Base-by-base conservation (phyloP, 495 filamentous ascomycete genomes). In the Aspergillus funiculosus region DNA sequence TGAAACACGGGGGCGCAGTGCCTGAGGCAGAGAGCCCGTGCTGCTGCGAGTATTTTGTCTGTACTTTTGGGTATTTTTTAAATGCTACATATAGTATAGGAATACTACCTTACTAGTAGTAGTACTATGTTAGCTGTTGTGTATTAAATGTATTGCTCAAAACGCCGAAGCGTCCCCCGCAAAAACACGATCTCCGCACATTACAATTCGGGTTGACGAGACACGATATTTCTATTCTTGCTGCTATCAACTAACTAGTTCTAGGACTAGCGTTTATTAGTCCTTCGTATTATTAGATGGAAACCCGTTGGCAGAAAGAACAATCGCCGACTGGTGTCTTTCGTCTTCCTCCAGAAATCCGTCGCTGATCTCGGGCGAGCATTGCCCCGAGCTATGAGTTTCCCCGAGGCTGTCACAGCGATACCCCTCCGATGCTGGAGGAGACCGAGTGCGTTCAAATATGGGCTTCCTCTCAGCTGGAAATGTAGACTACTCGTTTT, bases 331-430 rank as follows among this genome's bases (percentile, higher is more conserved):
- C 31, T 31, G 36, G 29, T 25, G n/a, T n/a, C n/a, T n/a, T n/a
- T n/a, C 17, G 28, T 19, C 27, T 42, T 42, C 32, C 17, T n/a
- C 37, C 50, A 42, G 25, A 17, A 22, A 35, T 36, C 25, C 31
- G 36, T 40, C 29, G 31, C 25, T 38, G 36, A 39, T 46, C 58
- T 64, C 59, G 62, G 66, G 56, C 19, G 39, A 63, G 54, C 46
- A 57, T 61, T 68, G 39, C 52, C 53, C 64, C 66, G 64, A 69
- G 53, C 46, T 43, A 46, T 14, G 37, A 48, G 37, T 21, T 41
- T 14, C 40, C 26, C 40, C 40, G 37, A 35, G 25, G 8, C 10
- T 39, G 21, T 32, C 28, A 28, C 29, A n/a, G n/a, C 13, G 9
- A 11, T 45, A 42, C 39, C 43, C 52, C 52, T 56, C 50, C 22